Conservation (phyloP, 169 alveolate species). For the Cryptosporidium sp. region DNA sequence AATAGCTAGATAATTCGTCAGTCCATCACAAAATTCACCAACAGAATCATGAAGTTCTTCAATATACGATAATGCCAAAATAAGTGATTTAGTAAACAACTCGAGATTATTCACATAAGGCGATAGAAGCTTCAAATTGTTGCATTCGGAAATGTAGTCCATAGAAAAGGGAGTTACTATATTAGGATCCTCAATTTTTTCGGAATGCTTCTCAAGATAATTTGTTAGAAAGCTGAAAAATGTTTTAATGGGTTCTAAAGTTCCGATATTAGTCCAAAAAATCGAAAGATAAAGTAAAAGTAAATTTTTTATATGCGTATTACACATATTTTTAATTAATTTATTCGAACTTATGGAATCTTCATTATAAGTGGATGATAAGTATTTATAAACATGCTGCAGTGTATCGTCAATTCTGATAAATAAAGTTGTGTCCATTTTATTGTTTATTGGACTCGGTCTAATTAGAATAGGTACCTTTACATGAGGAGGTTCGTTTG, state of each 20-base stretch:
- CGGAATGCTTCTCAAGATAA: constrained; percentile 13
- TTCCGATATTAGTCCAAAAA: constrained; percentile 52
- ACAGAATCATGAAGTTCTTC: constrained; percentile 9
- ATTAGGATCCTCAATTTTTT: constrained; percentile 50
- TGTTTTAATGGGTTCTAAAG: neutral
- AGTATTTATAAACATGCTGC: constrained; percentile 26
- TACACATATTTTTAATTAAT: constrained; percentile 8
- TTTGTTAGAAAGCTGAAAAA: constrained; percentile 11
- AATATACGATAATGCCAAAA: constrained; percentile 39
- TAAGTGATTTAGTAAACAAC: constrained; percentile 18
- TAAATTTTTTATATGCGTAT: constrained; percentile 9
- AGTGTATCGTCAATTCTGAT: constrained; percentile 46
- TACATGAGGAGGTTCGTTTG: neutral
- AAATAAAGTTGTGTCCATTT: neutral
- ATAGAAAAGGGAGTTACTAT: constrained; percentile 32
- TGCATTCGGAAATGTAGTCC: constrained; percentile 24
- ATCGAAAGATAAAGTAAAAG: constrained; percentile 30
- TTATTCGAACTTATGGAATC: neutral
- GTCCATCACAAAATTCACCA: constrained; percentile 20
- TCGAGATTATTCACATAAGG: constrained; percentile 25
- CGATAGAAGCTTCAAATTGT: neutral
- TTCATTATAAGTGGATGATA: neutral
- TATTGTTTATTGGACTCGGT: neutral
- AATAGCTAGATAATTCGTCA: constrained; percentile 47
- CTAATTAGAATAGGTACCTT: constrained; percentile 16